Evolutionary conservation across 306 rosid genomes (phyloP).

Genomic region (Gastrolobium villosum): DNA sequence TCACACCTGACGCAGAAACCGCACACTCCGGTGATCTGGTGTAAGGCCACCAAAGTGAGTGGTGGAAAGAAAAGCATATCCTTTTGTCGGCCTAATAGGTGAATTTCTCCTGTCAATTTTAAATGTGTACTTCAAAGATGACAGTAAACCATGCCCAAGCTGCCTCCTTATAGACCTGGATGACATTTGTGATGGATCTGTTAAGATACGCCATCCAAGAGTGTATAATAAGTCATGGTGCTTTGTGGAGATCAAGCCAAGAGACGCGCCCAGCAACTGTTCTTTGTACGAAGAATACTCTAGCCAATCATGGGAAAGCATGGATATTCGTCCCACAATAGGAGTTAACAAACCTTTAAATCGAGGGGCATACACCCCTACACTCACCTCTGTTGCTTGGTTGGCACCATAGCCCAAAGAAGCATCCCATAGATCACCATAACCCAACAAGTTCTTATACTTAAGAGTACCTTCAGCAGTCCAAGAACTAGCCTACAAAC

Average conservation of each 20-base stretch:
- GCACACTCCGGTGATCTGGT: slow-evolving; percentile 77
- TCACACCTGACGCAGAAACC: slow-evolving; percentile 87
- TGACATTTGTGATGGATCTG: slow-evolving; percentile 86
- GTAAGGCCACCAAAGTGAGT: slow-evolving; percentile 90
- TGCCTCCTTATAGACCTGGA: slow-evolving; percentile 93
- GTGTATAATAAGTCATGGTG: slow-evolving; percentile 81
- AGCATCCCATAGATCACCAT: slow-evolving; percentile 95
- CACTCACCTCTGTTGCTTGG: slow-evolving; percentile 82
- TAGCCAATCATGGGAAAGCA: slow-evolving; percentile 89
- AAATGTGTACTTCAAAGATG: slow-evolving; percentile 83
- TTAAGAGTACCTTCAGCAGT: slow-evolving; percentile 79
- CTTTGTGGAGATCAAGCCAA: slow-evolving; percentile 74
- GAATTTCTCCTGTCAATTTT: slow-evolving; percentile 87
- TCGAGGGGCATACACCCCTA: slow-evolving; percentile 83
- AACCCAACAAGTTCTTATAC: slow-evolving; percentile 84
- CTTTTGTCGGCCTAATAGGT: slow-evolving; percentile 74
- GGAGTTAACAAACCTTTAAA: slow-evolving; percentile 70
- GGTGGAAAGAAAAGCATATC: slow-evolving; percentile 86
- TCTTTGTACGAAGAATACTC: slow-evolving; percentile 90
- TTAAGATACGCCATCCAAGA: slow-evolving; percentile 90
- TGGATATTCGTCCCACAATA: slow-evolving; percentile 67
- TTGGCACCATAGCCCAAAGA: slow-evolving; percentile 88
- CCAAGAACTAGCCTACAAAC: slow-evolving; percentile 88
- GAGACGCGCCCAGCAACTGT: slow-evolving; percentile 74
- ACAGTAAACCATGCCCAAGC: slow-evolving; percentile 90